Conservation (phyloP, 345 rosid species). For the Euclidium syriacum region DNA sequence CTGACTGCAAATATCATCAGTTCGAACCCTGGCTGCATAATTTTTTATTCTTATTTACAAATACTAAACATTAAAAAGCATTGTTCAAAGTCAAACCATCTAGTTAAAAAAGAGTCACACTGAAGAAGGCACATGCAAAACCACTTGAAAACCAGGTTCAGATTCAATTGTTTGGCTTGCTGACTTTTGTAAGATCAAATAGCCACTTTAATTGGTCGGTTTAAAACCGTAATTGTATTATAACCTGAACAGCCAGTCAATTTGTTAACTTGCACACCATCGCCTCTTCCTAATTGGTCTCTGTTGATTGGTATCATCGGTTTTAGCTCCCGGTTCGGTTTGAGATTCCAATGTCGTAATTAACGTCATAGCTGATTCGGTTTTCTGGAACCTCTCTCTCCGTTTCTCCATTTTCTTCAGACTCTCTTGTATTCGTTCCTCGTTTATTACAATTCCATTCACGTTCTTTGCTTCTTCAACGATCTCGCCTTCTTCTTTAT, state of each 20-base stretch:
- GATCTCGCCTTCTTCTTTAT: conserved; percentile 59
- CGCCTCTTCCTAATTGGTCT: conserved; percentile 55
- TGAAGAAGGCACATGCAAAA: neutral
- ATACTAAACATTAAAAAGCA: neutral
- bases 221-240: neutral
- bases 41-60: neutral
- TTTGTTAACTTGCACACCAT: conserved; percentile 41
- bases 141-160: neutral
- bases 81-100: neutral
- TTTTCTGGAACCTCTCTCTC: conserved; percentile 55
- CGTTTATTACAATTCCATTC: conserved; percentile 25
- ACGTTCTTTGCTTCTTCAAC: conserved; percentile 26
- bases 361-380: conserved; percentile 19
- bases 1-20: too few species aligned
- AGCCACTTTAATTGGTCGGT: neutral
- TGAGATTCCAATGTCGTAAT: conserved; percentile 18
- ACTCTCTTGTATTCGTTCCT: conserved; percentile 36
- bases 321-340: conserved; percentile 20
- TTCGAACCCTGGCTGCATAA: neutral
- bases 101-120: neutral
- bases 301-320: conserved; percentile 27
- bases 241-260: neutral
- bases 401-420: conserved; percentile 66
- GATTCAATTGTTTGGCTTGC: neutral
- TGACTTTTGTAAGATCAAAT: neutral